These are phyloP conservation scores for Nannizzia gypsea DNA, from an alignment of 2,329 filamentous ascomycete species.

Conservation along the genomic window DNA sequence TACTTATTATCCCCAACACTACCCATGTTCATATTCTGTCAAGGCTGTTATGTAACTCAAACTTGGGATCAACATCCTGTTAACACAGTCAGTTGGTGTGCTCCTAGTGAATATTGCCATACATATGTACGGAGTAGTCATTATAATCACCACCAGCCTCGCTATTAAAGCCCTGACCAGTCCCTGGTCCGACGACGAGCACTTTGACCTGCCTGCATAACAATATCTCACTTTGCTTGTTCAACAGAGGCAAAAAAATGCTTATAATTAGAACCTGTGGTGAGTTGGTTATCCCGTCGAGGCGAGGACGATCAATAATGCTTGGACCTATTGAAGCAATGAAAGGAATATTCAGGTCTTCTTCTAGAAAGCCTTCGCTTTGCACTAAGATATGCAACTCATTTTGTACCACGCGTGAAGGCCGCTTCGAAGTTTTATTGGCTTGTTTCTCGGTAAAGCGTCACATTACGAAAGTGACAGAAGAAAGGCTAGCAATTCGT, in stretches of 20 bases:
- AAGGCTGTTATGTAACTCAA: neutral
- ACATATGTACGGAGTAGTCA: neutral
- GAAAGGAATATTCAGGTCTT: neutral
- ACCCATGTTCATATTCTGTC: neutral
- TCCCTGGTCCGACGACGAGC: neutral
- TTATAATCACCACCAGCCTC: neutral
- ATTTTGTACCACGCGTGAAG: neutral
- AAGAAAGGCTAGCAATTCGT: neutral
- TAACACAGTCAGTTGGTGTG: neutral
- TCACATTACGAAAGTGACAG: neutral
- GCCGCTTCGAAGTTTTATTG: neutral
- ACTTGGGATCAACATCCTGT: neutral
- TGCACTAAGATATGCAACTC: constrained; percentile 2
- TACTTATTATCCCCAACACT: neutral
- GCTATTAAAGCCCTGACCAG: neutral
- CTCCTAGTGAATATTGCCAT: neutral
- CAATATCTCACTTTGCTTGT: neutral
- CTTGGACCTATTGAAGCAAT: neutral
- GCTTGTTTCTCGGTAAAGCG: neutral
- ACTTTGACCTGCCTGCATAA: neutral
- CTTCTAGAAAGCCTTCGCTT: neutral
- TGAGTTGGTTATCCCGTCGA: neutral
- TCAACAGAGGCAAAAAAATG: neutral
- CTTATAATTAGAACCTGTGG: neutral
- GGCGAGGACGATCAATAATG: neutral